A percentile compares a stretch with the other conserved stretches of the same genome.
phyloP scores from a whole-genome alignment of 148 eudicot species.

The Drosera capensis region DNA sequence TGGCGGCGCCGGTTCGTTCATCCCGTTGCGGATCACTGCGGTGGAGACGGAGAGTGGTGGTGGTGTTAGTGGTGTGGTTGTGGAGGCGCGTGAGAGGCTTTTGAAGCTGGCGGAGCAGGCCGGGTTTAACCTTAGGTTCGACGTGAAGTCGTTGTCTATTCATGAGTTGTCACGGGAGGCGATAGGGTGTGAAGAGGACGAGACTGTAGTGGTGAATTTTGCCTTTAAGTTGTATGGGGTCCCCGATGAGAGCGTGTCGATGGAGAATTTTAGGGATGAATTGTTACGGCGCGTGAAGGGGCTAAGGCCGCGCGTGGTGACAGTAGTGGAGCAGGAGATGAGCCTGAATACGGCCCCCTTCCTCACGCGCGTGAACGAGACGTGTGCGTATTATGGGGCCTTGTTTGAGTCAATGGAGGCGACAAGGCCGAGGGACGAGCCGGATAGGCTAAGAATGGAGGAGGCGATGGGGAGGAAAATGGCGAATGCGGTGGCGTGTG shows the following conservation, averaged over 20 bases:
- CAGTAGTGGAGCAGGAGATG: conserved; percentile 81
- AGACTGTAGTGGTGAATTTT: conserved; percentile 55
- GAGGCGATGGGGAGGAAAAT: conserved; percentile 60
- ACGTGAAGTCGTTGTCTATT: conserved; percentile 12
- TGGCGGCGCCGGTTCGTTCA: too few relatives aligned
- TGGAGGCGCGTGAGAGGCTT: conserved; percentile 27
- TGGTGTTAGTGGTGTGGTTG: neutral
- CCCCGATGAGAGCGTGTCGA: conserved; percentile 86
- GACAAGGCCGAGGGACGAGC: conserved; percentile 20
- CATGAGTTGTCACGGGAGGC: conserved; percentile 32
- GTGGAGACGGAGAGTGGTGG: conserved; percentile 27
- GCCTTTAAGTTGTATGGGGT: conserved; percentile 45
- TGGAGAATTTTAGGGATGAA: conserved; percentile 70
- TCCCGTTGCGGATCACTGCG: conserved; percentile 37
- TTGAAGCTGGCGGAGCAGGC: conserved; percentile 17
- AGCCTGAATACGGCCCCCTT: conserved; percentile 69
- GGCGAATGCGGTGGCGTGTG: conserved; percentile 59
- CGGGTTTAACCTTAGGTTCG: conserved; percentile 30
- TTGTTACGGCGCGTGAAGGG: conserved; percentile 64
- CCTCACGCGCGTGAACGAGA: conserved; percentile 43
- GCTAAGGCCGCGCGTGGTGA: conserved; percentile 47
- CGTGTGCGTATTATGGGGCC: conserved; percentile 42
- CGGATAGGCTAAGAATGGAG: conserved; percentile 47
- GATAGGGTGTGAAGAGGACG: conserved; percentile 30
- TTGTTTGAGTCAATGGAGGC: conserved; percentile 59